These are phyloP conservation scores for Melampsora medusae DNA, from an alignment of 1,284 basidiomycete species.

Conservation along the genomic window DNA sequence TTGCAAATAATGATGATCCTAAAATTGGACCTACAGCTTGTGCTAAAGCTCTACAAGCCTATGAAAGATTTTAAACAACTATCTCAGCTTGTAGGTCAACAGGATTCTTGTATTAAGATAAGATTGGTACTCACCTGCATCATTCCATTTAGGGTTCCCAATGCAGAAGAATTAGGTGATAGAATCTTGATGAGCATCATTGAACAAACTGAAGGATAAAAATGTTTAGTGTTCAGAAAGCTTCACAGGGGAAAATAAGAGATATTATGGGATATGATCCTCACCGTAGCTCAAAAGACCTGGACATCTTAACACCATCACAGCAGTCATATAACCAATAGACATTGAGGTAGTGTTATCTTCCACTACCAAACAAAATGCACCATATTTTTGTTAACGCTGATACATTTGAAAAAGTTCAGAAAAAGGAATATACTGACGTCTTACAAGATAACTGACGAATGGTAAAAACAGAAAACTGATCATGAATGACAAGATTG, in stretches of 20 bases:
- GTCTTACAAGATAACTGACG: slow-evolving; percentile 19
- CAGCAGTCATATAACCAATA: slow-evolving; percentile 17
- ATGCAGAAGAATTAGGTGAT: slow-evolving; percentile 9
- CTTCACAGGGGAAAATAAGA: background rate
- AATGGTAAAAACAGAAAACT: slow-evolving; percentile 16
- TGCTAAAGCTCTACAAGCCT: slow-evolving; percentile 22
- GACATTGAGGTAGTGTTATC: slow-evolving; percentile 1
- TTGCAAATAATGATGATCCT: slow-evolving; percentile 29
- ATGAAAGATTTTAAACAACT: too few species aligned
- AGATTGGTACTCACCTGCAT: slow-evolving; percentile 1
- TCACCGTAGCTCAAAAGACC: slow-evolving; percentile 34
- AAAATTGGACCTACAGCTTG: slow-evolving; percentile 27
- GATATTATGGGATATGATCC: background rate
- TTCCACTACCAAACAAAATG: slow-evolving; percentile 6
- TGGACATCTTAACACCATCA: slow-evolving; percentile 23
- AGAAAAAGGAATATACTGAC: background rate
- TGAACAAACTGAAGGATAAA: slow-evolving; percentile 17
- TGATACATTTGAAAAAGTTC: too few species aligned
- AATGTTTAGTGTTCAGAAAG: background rate
- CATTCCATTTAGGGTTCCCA: slow-evolving; percentile 35
- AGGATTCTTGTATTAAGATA: too few species aligned
- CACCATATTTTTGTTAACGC: too few species aligned
- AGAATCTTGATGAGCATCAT: slow-evolving; percentile 32
- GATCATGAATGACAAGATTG: slow-evolving; percentile 2
- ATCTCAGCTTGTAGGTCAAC: too few species aligned